Evolutionary conservation across 768 basidiomycete genomes (phyloP).

Genomic region (Suillus clintonianus): DNA sequence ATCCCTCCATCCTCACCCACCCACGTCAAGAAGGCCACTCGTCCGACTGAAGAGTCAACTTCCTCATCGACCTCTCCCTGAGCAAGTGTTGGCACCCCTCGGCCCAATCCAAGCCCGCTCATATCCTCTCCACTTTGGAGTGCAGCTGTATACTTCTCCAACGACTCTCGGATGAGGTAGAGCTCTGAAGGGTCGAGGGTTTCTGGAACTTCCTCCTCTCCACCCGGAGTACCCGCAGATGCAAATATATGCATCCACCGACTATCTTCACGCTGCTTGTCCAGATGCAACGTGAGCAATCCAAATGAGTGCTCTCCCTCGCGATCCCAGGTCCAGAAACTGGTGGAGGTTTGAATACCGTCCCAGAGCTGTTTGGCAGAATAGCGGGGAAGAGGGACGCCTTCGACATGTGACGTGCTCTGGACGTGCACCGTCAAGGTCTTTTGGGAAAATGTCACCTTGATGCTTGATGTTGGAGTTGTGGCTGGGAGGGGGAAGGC

Average conservation of each 20-base stretch:
- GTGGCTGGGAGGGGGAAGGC: slow-evolving; percentile 80
- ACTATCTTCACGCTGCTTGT: slow-evolving; percentile 81
- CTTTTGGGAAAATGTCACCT: slow-evolving; percentile 62
- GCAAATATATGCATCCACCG: slow-evolving; percentile 90
- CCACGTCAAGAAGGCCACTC: slow-evolving; percentile 66
- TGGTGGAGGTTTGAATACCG: slow-evolving; percentile 70
- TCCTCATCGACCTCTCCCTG: slow-evolving; percentile 93
- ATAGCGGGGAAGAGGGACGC: slow-evolving; percentile 55
- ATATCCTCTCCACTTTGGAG: slow-evolving; percentile 59
- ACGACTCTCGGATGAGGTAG: slow-evolving; percentile 70
- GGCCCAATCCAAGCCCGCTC: slow-evolving; percentile 63
- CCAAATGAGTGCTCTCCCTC: slow-evolving; percentile 69
- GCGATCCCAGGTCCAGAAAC: slow-evolving; percentile 92
- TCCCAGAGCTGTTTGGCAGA: slow-evolving; percentile 76
- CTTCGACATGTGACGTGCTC: slow-evolving; percentile 27
- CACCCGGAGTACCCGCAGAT: slow-evolving; percentile 38
- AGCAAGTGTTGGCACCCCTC: slow-evolving; percentile 75
- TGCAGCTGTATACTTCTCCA: slow-evolving; percentile 84
- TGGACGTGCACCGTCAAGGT: slow-evolving; percentile 68
- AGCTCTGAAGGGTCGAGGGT: slow-evolving; percentile 87
- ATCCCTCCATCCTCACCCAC: slow-evolving; percentile 51
- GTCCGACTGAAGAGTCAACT: slow-evolving; percentile 75
- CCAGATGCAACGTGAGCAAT: slow-evolving; percentile 79
- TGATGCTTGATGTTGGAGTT: slow-evolving; percentile 64
- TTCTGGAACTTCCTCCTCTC: slow-evolving; percentile 77